Evolutionary conservation across 2,329 filamentous ascomycete species (phyloP).

Genomic region (Teratosphaeriaceae sp.): DNA sequence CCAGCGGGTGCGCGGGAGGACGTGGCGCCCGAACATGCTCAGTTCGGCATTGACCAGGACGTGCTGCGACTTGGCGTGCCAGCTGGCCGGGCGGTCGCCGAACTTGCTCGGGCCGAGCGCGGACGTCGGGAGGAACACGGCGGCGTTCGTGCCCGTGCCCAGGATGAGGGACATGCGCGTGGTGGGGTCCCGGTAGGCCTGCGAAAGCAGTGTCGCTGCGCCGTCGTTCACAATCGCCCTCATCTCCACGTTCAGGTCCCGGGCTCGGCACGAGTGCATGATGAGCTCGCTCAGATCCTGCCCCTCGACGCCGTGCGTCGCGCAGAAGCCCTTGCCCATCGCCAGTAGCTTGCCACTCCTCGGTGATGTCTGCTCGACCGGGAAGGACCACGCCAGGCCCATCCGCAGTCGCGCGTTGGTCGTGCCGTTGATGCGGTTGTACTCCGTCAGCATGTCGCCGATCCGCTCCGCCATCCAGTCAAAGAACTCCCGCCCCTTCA

Average conservation of each 20-base stretch:
- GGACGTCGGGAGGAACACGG: constrained; percentile 53
- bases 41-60: constrained; percentile 61
- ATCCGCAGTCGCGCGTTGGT: constrained; percentile 42
- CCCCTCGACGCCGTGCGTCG: constrained; percentile 52
- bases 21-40: constrained; percentile 57
- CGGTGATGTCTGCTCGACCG: constrained; percentile 57
- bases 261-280: constrained; percentile 49
- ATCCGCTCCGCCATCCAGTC: constrained; percentile 61
- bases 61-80: constrained; percentile 51
- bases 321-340: constrained; percentile 61
- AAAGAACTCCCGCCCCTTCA: constrained; percentile 54
- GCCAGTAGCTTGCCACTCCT: constrained; percentile 50
- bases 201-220: constrained; percentile 54
- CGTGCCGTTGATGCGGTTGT: constrained; percentile 31
- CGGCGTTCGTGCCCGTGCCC: constrained; percentile 59
- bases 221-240: constrained; percentile 60
- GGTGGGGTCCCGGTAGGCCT: constrained; percentile 54
- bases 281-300: constrained; percentile 55
- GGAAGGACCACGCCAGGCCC: constrained; percentile 61
- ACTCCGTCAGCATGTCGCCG: constrained; percentile 44
- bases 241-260: constrained; percentile 51
- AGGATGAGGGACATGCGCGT: constrained; percentile 59
- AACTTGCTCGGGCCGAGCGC: constrained; percentile 51
- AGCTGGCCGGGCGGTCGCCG: constrained; percentile 46
- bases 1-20: constrained; percentile 55